Conservation (phyloP, 208 protist genomes). For the Hexamita inflata region DNA sequence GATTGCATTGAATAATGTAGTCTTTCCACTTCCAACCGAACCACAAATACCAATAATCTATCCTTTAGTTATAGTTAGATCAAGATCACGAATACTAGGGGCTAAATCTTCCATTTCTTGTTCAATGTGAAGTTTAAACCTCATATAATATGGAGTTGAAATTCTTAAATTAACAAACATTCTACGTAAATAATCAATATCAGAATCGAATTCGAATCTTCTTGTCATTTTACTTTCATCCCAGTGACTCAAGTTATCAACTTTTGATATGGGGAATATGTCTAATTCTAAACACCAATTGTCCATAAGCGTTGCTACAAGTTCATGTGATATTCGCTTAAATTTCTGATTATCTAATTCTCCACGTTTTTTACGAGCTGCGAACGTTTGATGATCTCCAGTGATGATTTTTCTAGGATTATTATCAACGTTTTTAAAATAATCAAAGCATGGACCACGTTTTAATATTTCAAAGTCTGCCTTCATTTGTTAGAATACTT, state of each 20-base stretch:
- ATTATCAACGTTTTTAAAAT: neutral
- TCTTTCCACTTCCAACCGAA: conserved; percentile 45
- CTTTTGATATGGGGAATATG: neutral
- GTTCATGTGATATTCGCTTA: neutral
- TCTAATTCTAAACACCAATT: neutral
- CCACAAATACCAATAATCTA: conserved; percentile 36
- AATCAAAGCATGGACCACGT: neutral
- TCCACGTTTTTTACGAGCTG: neutral
- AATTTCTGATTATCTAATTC: neutral
- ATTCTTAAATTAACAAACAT: neutral
- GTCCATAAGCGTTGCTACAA: neutral
- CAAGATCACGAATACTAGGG: conserved; percentile 27
- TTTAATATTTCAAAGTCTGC: neutral
- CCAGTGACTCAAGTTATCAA: neutral
- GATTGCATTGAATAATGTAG: conserved; percentile 40
- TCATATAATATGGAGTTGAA: neutral
- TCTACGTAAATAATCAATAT: neutral
- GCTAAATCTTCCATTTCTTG: neutral
- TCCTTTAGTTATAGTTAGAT: conserved; percentile 26
- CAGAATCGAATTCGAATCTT: neutral
- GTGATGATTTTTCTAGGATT: neutral
- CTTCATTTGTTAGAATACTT: neutral
- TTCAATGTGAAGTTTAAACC: neutral
- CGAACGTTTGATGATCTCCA: neutral
- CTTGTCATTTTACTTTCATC: neutral